Evolutionary conservation across 345 rosid genomes (phyloP).

Genomic region (Brassica cretica): DNA sequence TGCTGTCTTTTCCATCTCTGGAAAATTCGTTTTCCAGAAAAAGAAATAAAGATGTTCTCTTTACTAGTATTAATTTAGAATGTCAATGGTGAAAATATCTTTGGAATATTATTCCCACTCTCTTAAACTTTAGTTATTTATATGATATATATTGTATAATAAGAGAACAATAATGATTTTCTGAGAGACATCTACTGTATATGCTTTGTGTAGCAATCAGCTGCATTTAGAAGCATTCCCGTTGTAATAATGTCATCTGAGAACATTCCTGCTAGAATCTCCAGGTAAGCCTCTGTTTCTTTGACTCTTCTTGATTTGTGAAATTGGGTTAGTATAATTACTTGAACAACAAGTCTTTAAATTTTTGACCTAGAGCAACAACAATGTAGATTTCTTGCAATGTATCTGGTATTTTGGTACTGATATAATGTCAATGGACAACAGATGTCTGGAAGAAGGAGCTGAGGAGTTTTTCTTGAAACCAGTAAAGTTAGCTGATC

Average conservation of each 20-base stretch:
- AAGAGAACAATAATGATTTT: neutral
- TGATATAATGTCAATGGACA: neutral
- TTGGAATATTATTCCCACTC: slow-evolving; percentile 29
- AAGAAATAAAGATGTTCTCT: slow-evolving; percentile 21
- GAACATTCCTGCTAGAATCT: slow-evolving; percentile 79
- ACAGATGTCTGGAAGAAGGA: slow-evolving; percentile 86
- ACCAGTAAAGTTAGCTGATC: slow-evolving; percentile 82
- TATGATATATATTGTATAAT: neutral
- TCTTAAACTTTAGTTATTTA: neutral
- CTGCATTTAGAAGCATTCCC: slow-evolving; percentile 68
- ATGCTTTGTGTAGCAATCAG: slow-evolving; percentile 55
- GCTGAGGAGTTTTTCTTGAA: slow-evolving; percentile 90
- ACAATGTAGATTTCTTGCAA: neutral
- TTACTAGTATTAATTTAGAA: neutral
- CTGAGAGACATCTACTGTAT: neutral
- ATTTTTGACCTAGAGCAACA: neutral
- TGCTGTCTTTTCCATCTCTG: slow-evolving; percentile 33
- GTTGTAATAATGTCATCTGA: slow-evolving; percentile 96
- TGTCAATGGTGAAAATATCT: slow-evolving; percentile 30
- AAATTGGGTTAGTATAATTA: neutral
- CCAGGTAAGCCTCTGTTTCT: slow-evolving; percentile 43
- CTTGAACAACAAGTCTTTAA: neutral
- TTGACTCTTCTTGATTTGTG: neutral
- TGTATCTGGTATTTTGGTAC: neutral
- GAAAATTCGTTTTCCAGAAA: slow-evolving; percentile 31